These are phyloP conservation scores for Thalassiosira livingstoniorum DNA, from an alignment of 352 stramenopile genomes.

Conservation along the genomic window DNA sequence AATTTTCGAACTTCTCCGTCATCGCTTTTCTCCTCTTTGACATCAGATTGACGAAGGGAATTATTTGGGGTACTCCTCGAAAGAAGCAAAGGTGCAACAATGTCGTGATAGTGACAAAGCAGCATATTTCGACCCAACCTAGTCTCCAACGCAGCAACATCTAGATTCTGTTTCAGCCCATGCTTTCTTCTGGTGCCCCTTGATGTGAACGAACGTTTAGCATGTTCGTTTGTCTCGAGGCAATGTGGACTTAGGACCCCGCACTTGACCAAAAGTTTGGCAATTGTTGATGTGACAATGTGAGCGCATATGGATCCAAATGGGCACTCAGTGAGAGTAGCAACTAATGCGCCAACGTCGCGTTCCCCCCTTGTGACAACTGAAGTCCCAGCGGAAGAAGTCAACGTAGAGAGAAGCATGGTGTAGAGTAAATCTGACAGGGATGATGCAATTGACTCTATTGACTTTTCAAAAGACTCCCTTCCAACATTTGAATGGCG, in stretches of 20 bases:
- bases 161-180: conserved; percentile 1
- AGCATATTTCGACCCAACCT: conserved; percentile 81
- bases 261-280: conserved; percentile 77
- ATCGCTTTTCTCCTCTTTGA: conserved; percentile 6
- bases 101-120: conserved; percentile 83
- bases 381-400: conserved; percentile 64
- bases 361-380: conserved; percentile 79
- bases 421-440: conserved; percentile 74
- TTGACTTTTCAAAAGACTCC: conserved; percentile 13
- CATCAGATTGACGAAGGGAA: conserved; percentile 18
- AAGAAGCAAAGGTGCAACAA: conserved; percentile 82
- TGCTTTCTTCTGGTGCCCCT: not conserved
- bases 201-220: conserved; percentile 41
- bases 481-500: not conserved
- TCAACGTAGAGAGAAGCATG: conserved; percentile 79
- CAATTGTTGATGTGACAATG: conserved; percentile 74
- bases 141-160: conserved; percentile 62
- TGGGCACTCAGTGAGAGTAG: conserved; percentile 77
- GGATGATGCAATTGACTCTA: conserved; percentile 66
- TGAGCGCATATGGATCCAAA: conserved; percentile 74
- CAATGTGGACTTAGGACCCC: conserved; percentile 57
- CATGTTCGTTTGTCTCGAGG: conserved; percentile 17
- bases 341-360: conserved; percentile 80
- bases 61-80: conserved; percentile 63
- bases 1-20: conserved; percentile 19